Base-by-base conservation (phyloP, 2,329 filamentous ascomycete species). In the Cladosporium sp. region DNA sequence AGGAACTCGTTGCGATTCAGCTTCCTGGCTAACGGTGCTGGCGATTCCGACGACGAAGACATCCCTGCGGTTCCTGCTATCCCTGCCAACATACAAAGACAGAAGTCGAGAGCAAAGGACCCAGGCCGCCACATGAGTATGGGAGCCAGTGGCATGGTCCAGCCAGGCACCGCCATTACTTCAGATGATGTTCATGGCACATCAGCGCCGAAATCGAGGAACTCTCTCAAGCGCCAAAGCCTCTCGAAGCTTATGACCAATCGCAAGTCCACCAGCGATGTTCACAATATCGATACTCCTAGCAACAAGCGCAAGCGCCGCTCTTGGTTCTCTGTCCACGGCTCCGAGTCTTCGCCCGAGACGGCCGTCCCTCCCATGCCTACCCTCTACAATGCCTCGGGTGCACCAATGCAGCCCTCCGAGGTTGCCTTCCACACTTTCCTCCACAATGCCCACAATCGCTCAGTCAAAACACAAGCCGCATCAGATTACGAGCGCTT, bases 271-370 rank as follows among this genome's bases (percentile, higher is more conserved):
- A 47, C 32, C 28, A 25, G 28, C 15, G 39, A 45, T 10, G 12
- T 47, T 13, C 15, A 19, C 13, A 6, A 24, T 4, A 9, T 15
- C 8, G 40, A 55, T 20, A 37, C 19, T 3, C 5, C 19, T 12
- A 35, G 52, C 40, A 55, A 47, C 32, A 55, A 55, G 19, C 52
- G 52, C 52, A 55, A 55, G 40, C 52, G 20, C 28, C 52, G 52
- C 40, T 55, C 52, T 13, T 55, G 52, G 52, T 55, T 55, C 52
- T 55, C 52, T 5, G 50, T 53, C 25, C 50, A 53, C 25, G 40
- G 52, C 28, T 40, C 37, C 13, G 28, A 54, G 19, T 28, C 50
- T 3, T 55, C 52, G 7, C 20, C 15, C 8, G 40, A 47, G 28
- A 55, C 19, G 9, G 20, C 40, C 9, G 19, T 55, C 15, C 52